Conservation (phyloP, 441 rosid species). For the Biscutella laevigata region DNA sequence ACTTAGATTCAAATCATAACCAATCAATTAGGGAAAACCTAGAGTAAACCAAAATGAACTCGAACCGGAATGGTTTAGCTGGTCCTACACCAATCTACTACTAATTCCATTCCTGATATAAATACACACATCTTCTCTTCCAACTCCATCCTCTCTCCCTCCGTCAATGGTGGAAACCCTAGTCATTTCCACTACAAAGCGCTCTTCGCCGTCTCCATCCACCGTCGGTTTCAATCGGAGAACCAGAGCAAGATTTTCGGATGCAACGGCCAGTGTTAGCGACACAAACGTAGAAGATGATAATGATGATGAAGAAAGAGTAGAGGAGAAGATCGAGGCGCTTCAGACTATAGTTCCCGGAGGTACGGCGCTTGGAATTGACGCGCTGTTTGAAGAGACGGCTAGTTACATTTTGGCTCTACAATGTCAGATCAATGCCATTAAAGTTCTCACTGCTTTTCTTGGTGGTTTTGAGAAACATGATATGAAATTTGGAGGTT, state of each 20-base stretch:
- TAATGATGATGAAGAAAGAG: slow-evolving; percentile 29
- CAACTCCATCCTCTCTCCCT: slow-evolving; percentile 10
- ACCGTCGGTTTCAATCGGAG: slow-evolving; percentile 6
- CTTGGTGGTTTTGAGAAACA: slow-evolving; percentile 46
- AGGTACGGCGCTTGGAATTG: slow-evolving; percentile 43
- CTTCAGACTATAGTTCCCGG: slow-evolving; percentile 73
- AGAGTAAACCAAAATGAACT: not conserved
- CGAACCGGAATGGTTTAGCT: not conserved
- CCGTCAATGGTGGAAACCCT: slow-evolving; percentile 31
- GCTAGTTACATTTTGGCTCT: slow-evolving; percentile 54
- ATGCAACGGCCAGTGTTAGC: slow-evolving; percentile 9
- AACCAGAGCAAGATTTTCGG: slow-evolving; percentile 20
- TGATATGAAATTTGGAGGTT: slow-evolving; percentile 45
- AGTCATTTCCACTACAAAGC: slow-evolving; percentile 20
- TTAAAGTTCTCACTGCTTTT: slow-evolving; percentile 40
- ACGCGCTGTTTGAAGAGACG: slow-evolving; percentile 55
- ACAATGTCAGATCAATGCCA: slow-evolving; percentile 51
- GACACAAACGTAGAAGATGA: slow-evolving; percentile 15
- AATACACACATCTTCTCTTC: slow-evolving; percentile 17
- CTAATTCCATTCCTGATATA: slow-evolving; percentile 3
- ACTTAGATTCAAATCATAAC: not conserved
- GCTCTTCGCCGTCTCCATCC: slow-evolving; percentile 21
- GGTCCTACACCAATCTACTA: not conserved
- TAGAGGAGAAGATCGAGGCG: slow-evolving; percentile 47
- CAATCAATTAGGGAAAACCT: not conserved